Percentiles rank a stretch among this genome's conserved stretches.
phyloP scores from a whole-genome alignment of 148 eudicot species.

The Rhododendron ferrugineum region DNA sequence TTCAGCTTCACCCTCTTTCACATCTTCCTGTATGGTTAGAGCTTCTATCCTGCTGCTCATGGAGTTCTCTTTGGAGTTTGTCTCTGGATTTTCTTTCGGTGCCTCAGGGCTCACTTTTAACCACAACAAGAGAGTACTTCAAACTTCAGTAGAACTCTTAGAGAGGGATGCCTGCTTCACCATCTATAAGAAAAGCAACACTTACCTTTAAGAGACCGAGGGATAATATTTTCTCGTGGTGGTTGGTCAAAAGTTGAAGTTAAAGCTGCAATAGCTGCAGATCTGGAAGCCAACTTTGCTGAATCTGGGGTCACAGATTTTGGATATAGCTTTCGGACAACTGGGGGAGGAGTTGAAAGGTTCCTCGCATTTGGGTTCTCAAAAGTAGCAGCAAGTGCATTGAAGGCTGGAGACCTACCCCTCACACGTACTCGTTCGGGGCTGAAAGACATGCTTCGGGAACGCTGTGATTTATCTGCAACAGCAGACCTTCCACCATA shows the following conservation, averaged over 20 bases:
- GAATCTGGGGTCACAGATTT: conserved; percentile 70
- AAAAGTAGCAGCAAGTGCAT: conserved; percentile 85
- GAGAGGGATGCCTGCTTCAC: not conserved
- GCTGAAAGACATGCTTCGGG: conserved; percentile 88
- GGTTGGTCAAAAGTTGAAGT: conserved; percentile 57
- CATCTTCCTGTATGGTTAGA: conserved; percentile 60
- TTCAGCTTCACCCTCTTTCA: conserved; percentile 72
- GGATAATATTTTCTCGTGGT: conserved; percentile 49
- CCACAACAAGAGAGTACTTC: conserved; percentile 16
- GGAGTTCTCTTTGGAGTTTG: conserved; percentile 47
- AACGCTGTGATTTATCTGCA: conserved; percentile 87
- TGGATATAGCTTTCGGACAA: conserved; percentile 68
- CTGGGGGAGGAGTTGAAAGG: conserved; percentile 95
- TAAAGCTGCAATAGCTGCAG: conserved; percentile 73
- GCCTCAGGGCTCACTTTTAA: conserved; percentile 48
- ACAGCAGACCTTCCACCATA: conserved; percentile 79
- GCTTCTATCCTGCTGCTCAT: conserved; percentile 46
- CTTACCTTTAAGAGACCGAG: conserved; percentile 74
- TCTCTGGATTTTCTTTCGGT: conserved; percentile 43
- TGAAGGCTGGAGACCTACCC: conserved; percentile 97
- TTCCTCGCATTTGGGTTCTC: conserved; percentile 80
- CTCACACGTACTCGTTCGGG: conserved; percentile 85
- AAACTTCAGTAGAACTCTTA: not conserved
- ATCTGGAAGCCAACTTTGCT: conserved; percentile 45
- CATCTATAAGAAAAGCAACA: not conserved